A percentile compares a stretch with the other conserved stretches of the same genome.
Conservation (phyloP, 2,329 filamentous ascomycete genomes). For the Talaromyces islandicus region DNA sequence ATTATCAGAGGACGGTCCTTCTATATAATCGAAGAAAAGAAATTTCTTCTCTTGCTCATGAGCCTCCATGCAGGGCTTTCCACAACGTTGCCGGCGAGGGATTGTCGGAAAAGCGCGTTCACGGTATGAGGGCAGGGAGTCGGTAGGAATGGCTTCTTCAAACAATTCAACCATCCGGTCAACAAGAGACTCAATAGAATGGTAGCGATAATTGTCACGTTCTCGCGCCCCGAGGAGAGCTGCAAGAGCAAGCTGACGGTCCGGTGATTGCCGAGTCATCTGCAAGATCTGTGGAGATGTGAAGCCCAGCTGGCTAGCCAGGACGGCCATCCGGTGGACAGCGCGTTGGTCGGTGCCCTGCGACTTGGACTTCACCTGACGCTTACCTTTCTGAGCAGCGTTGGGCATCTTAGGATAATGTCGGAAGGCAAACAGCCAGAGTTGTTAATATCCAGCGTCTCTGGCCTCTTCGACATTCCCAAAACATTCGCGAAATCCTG, state of each 20-base stretch:
- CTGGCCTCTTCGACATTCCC: slow-evolving; percentile 7
- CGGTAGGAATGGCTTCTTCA: slow-evolving; percentile 9
- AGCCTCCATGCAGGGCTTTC: slow-evolving; percentile 5
- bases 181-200: slow-evolving; percentile 8
- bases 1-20: neutral
- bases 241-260: slow-evolving; percentile 15
- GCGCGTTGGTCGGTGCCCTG: slow-evolving; percentile 14
- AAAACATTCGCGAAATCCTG: slow-evolving; percentile 14
- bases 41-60: slow-evolving; percentile 13
- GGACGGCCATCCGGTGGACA: slow-evolving; percentile 15
- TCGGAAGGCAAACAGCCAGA: slow-evolving; percentile 14
- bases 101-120: slow-evolving; percentile 11
- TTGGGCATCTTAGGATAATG: slow-evolving; percentile 16
- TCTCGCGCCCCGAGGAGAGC: slow-evolving; percentile 18
- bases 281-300: slow-evolving; percentile 13
- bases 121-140: slow-evolving; percentile 2
- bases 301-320: slow-evolving; percentile 17
- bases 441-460: slow-evolving; percentile 12
- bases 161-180: slow-evolving; percentile 14
- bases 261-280: slow-evolving; percentile 14
- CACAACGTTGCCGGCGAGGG: slow-evolving; percentile 10
- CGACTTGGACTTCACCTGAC: neutral
- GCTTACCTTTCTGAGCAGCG: neutral
- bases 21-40: slow-evolving; percentile 18
- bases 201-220: slow-evolving; percentile 15